Evolutionary conservation across 208 protist genomes (phyloP).

Genomic region (Trypanosoma grayi): DNA sequence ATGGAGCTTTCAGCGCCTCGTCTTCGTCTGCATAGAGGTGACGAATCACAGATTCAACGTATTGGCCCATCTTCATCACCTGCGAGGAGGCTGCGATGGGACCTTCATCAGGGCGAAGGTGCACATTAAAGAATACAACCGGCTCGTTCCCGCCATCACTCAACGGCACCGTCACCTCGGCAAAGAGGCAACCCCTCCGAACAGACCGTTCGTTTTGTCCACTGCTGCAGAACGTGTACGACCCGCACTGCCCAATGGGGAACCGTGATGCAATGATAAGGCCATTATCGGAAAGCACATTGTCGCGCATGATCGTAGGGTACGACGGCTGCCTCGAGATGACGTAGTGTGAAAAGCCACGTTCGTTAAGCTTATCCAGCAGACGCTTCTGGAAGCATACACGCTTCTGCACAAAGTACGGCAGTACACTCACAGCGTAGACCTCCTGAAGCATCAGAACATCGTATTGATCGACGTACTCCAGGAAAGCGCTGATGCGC

Average conservation of each 20-base stretch:
- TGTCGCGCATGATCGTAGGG: slow-evolving; percentile 72
- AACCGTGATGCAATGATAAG: slow-evolving; percentile 86
- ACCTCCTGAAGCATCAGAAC: slow-evolving; percentile 86
- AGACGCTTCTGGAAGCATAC: slow-evolving; percentile 77
- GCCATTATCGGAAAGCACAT: slow-evolving; percentile 79
- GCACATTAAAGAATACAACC: slow-evolving; percentile 83
- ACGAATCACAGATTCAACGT: slow-evolving; percentile 60
- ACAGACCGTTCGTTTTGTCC: slow-evolving; percentile 38
- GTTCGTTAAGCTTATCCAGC: slow-evolving; percentile 64
- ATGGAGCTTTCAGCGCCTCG: slow-evolving; percentile 28
- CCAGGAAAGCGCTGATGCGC: slow-evolving; percentile 75
- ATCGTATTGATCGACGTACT: slow-evolving; percentile 68
- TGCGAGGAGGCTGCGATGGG: slow-evolving; percentile 51
- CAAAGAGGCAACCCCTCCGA: slow-evolving; percentile 80
- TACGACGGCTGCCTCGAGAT: slow-evolving; percentile 84
- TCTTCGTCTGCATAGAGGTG: slow-evolving; percentile 37
- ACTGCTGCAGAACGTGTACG: slow-evolving; percentile 74
- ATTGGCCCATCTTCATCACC: slow-evolving; percentile 71
- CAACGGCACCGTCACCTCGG: slow-evolving; percentile 72
- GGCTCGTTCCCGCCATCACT: slow-evolving; percentile 24
- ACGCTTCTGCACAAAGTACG: slow-evolving; percentile 68
- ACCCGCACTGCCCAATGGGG: slow-evolving; percentile 76
- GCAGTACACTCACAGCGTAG: slow-evolving; percentile 74
- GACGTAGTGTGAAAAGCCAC: slow-evolving; percentile 82
- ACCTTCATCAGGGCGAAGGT: slow-evolving; percentile 72